phyloP scores from a whole-genome alignment of 495 filamentous ascomycete species.

The Trichoderma reesei region DNA sequence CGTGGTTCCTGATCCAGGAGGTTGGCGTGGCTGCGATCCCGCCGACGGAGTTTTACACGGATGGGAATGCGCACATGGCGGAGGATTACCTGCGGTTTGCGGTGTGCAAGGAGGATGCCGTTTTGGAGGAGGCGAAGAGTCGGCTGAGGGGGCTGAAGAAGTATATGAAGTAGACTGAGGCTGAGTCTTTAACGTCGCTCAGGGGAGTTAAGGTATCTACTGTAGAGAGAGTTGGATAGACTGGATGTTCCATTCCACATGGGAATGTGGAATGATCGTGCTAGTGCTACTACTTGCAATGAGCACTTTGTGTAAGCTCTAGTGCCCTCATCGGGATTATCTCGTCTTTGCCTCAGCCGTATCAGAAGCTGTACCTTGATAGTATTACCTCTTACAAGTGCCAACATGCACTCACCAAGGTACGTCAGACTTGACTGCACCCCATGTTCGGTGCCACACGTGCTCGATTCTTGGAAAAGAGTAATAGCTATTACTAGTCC shows the following conservation, averaged over 20 bases:
- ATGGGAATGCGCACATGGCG: constrained; percentile 67
- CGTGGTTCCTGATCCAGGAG: constrained; percentile 95
- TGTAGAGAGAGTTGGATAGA: not conserved
- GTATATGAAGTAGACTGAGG: constrained; percentile 45
- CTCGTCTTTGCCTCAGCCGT: too few relatives aligned
- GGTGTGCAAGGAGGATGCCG: constrained; percentile 89
- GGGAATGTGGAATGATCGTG: not conserved
- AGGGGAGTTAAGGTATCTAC: not conserved
- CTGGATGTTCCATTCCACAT: not conserved
- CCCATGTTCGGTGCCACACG: too few relatives aligned
- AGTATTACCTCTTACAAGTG: not conserved
- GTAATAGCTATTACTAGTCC: too few relatives aligned
- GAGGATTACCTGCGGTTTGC: constrained; percentile 93
- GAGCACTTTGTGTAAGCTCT: too few relatives aligned
- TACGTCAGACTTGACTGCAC: not conserved
- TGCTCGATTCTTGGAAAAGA: too few relatives aligned
- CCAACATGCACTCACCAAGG: too few relatives aligned
- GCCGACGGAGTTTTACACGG: constrained; percentile 92
- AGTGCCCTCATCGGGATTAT: too few relatives aligned
- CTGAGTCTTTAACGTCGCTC: not conserved
- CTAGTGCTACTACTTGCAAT: too few relatives aligned
- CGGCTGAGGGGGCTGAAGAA: constrained; percentile 76
- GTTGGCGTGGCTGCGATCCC: constrained; percentile 93
- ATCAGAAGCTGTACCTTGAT: too few relatives aligned
- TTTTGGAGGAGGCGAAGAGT: constrained; percentile 85